phyloP scores from a whole-genome alignment of 176 grass and related monocot genomes.

The Areca catechu region DNA sequence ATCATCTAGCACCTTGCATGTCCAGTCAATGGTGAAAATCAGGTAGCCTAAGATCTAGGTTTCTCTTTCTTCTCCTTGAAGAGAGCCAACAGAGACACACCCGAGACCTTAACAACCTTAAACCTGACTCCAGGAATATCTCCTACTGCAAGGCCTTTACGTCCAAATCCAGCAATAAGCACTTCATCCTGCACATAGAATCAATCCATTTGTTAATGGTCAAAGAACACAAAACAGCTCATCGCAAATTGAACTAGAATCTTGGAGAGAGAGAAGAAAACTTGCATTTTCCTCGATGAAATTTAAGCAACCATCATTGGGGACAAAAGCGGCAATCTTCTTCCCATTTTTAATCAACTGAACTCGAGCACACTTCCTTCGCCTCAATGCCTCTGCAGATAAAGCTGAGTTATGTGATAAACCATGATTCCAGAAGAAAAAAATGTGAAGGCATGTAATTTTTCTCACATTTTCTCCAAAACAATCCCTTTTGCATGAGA shows the following conservation, averaged over 20 bases:
- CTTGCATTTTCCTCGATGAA: conserved; percentile 43
- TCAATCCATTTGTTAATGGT: too few relatives aligned
- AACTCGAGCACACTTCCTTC: conserved; percentile 54
- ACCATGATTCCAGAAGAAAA: too few relatives aligned
- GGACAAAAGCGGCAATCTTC: conserved; percentile 60
- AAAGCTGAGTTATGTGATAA: neutral
- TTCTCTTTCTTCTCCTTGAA: conserved; percentile 60
- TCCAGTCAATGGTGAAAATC: too few relatives aligned
- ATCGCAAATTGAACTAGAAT: too few relatives aligned
- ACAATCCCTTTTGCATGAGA: conserved; percentile 63
- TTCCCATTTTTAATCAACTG: conserved; percentile 61
- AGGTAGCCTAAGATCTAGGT: conserved; percentile 31
- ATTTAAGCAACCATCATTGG: conserved; percentile 57
- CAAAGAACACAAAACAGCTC: too few relatives aligned
- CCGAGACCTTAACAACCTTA: conserved; percentile 74
- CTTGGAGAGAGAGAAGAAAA: neutral
- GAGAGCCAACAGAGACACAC: conserved; percentile 40
- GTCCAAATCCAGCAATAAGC: conserved; percentile 53
- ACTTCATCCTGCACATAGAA: conserved; percentile 35
- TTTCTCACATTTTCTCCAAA: conserved; percentile 49
- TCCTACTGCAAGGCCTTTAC: conserved; percentile 46
- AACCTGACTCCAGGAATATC: conserved; percentile 63
- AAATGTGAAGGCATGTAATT: neutral
- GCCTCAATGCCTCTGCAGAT: conserved; percentile 46
- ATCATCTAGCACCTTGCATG: too few relatives aligned